Evolutionary conservation across 257 asterid genomes (phyloP), one percentile per base, ranked within the genome.

Genomic region (Mentha longifolia): DNA sequence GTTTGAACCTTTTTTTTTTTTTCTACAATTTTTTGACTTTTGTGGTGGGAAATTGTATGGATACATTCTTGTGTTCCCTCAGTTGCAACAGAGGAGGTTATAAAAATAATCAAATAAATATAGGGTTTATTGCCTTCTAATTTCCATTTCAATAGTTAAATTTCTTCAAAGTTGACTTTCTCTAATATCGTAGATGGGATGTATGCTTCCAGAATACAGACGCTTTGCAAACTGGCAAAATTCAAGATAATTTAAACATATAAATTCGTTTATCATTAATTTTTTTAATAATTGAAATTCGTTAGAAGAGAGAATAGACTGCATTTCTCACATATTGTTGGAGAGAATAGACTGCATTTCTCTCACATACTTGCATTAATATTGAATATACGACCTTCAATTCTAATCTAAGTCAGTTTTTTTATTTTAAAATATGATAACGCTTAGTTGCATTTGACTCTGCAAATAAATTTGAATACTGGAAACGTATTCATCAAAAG

Each of bases 61-160:
- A 39, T 58, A 19, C 20, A 41, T 67, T 47, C 55, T 65, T 49
- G 31, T 59, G 80, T 64, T 70, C 22, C 64, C 71, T 62, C 71
- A n/a, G 20, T 7, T 49, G 55, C 11, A 49, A n/a, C 55, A 49
- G 55, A n/a, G 55, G 55, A 49, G 16, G 50, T 45, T 13, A 6
- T 7, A 2, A 52, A 3, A 52, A 9, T 52, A 52, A 17, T 9
- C 15, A 19, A 2, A 51, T 17, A 51, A 46, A 19, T 52, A 52
- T n/a, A 52, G 30, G 59, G 19, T 47, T 47, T 47, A 47, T 13
- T 15, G 52, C 20, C 19, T 12, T 7, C 20, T 47, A 5, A 47
- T 47, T 47, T 47, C 20, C 51, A 5, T 15, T 47, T 30, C 17
- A 25, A 25, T 19, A 11, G 17, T 30, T 47, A n/a, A 25, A 25